Conservation (phyloP, 2,329 filamentous ascomycete species). For the Cladophialophora yegresii region DNA sequence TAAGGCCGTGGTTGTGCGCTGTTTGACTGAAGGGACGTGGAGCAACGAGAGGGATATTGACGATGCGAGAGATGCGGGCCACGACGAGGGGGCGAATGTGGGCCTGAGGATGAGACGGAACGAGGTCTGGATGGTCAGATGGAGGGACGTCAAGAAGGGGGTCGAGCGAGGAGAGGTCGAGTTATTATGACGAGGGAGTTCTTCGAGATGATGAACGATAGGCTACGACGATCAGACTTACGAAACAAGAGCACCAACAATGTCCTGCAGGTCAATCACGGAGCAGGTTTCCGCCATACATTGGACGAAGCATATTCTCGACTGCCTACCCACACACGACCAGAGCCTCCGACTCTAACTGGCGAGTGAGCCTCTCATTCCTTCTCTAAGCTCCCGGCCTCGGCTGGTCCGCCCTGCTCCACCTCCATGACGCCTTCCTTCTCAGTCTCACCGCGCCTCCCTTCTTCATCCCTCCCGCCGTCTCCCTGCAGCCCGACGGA, state of each 20-base stretch:
- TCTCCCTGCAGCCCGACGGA: slow-evolving; percentile 48
- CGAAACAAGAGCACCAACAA: neutral
- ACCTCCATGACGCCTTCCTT: slow-evolving; percentile 3
- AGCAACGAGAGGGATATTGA: slow-evolving; percentile 32
- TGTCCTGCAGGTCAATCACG: neutral
- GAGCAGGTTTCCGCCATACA: neutral
- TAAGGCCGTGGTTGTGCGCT: slow-evolving; percentile 78
- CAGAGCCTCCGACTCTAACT: neutral
- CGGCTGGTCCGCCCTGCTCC: neutral
- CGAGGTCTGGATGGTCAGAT: slow-evolving; percentile 69
- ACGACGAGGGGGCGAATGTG: slow-evolving; percentile 36
- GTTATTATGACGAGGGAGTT: slow-evolving; percentile 40
- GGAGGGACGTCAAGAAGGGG: slow-evolving; percentile 69
- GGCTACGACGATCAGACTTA: neutral
- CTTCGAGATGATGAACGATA: neutral
- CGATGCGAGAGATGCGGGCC: neutral
- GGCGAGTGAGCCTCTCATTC: neutral
- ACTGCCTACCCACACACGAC: neutral
- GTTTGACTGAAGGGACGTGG: slow-evolving; percentile 41
- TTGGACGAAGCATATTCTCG: neutral
- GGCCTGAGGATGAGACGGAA: slow-evolving; percentile 54
- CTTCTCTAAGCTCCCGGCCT: neutral
- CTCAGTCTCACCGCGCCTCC: slow-evolving; percentile 3
- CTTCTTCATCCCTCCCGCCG: slow-evolving; percentile 26
- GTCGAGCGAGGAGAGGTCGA: slow-evolving; percentile 50